Percentiles rank a stretch among this genome's conserved stretches.
These are phyloP conservation scores for Erysimum cheiri DNA, from an alignment of 441 rosid species.

Conservation along the genomic window DNA sequence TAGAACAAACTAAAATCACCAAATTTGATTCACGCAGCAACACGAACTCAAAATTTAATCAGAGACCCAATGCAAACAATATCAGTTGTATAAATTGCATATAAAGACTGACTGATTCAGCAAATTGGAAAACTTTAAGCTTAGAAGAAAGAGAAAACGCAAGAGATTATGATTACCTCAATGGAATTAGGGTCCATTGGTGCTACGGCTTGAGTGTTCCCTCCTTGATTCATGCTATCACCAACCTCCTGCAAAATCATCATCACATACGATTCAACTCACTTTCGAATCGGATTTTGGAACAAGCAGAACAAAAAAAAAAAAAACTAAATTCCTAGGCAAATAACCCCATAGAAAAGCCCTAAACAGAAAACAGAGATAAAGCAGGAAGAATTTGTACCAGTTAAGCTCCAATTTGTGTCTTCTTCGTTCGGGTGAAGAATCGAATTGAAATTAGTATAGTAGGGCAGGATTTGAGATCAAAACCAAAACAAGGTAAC, in stretches of 20 bases:
- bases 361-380: slow-evolving; percentile 20
- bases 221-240: slow-evolving; percentile 85
- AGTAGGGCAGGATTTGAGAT: slow-evolving; percentile 40
- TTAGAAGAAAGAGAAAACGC: slow-evolving; percentile 2
- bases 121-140: not conserved
- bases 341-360: slow-evolving; percentile 20
- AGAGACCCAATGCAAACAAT: not conserved
- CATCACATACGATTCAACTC: slow-evolving; percentile 10
- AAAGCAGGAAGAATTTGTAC: slow-evolving; percentile 19
- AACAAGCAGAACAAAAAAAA: not conserved
- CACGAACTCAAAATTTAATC: not conserved
- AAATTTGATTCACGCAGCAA: slow-evolving; percentile 12
- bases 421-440: slow-evolving; percentile 26
- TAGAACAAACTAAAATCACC: slow-evolving; percentile 6
- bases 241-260: slow-evolving; percentile 43
- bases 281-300: slow-evolving; percentile 7
- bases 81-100: not conserved
- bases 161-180: slow-evolving; percentile 59
- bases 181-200: slow-evolving; percentile 67
- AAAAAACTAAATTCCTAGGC: not conserved
- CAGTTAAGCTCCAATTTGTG: slow-evolving; percentile 23
- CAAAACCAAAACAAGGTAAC: slow-evolving; percentile 37
- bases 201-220: slow-evolving; percentile 61
- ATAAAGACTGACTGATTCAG: not conserved
- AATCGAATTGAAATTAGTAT: slow-evolving; percentile 26